Base-by-base conservation (phyloP, 2,329 filamentous ascomycete species). In the Colletotrichum simmondsii region DNA sequence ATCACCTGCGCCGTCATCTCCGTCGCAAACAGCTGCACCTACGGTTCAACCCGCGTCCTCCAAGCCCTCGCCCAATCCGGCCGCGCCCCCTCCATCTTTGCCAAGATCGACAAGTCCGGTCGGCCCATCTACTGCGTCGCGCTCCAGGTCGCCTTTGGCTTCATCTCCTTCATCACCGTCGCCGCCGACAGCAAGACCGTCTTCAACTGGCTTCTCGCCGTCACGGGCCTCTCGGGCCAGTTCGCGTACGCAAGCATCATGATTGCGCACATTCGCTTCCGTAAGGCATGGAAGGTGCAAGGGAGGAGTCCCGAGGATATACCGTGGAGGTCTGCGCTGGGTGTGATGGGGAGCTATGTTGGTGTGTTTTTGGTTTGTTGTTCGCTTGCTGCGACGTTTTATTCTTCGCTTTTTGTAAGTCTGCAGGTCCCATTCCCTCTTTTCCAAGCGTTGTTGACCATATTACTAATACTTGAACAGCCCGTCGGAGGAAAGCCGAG, bases 241-340 rank as follows among this genome's bases (percentile, higher is more conserved):
- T 94, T 95, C 82, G 93, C 93, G 28, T 95, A 93, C 93, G 91
- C 89, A 46, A 92, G 87, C 71, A 91, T 92, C 79, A 92, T 90
- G 80, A 81, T 90, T 3, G 86, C 90, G 0, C 90, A 92, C 78
- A 92, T 92, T 78, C 89, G 90, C 57, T 92, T 93, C 87, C 88
- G 91, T 69, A 81, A 86, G 57, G 90, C 85, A 14, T 92, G 91
- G 91, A 85, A 86, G 74, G 80, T 84, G n/a, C 89, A 92, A 76
- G 91, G 91, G 65, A 88, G 89, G 75, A 81, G 80, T 46, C 78
- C 85, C 22, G 83, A 84, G 35, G 82, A 87, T 76, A 84, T 89
- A 49, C 86, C 87, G 1, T 89, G 87, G 75, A 80, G 78, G 74
- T 81, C 86, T 6, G 80, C 80, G 1, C 75, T 85, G 19, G 94